Evolutionary conservation across 2,329 filamentous ascomycete genomes (phyloP), one percentile per base, ranked within the genome.

Genomic region (Mariannaea elegans): DNA sequence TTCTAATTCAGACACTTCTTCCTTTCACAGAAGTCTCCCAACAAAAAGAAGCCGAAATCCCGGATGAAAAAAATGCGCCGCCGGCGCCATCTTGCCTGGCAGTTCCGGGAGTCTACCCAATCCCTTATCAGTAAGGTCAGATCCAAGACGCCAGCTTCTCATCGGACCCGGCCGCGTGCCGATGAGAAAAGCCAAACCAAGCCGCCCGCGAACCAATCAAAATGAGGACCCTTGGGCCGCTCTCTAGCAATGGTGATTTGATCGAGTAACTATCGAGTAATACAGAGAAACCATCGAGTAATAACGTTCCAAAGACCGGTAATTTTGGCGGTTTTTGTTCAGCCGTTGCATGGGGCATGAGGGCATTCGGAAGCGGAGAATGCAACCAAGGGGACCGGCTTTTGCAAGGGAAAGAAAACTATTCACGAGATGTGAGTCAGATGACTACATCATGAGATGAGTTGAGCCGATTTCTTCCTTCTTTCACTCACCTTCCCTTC

Each of bases 251-350:
- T 67, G 36, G 71, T 73, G 73, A 79, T 81, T 79, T 66, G 60
- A 80, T 81, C 78, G 78, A 81, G 78, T 80, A 80, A 80, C 67
- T 46, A 77, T 78, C 75, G 76, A 77, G 77, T 79, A 79, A 79
- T 71, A 50, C 18, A 16, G 41, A 12, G 19, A 36, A 38, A 21
- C 38, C 12, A 55, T 44, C 23, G 44, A 54, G 51, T 54, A 54
- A 54, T 46, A 47, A n/a, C n/a, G n/a, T n/a, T 21, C 14, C 19
- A 12, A 51, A 18, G 23, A 32, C 24, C 34, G 19, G 13, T 34
- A 24, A 18, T 39, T 10, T 5, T 24, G 2, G n/a, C 23, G 41
- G 21, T 45, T 18, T 32, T 32, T 12, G 9, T 29, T 27, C 24
- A 27, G 9, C 24, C 24, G n/a, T n/a, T 27, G 32, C 32, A 14